Base-by-base conservation (phyloP, 306 rosid genomes). In the Corylus avellana region DNA sequence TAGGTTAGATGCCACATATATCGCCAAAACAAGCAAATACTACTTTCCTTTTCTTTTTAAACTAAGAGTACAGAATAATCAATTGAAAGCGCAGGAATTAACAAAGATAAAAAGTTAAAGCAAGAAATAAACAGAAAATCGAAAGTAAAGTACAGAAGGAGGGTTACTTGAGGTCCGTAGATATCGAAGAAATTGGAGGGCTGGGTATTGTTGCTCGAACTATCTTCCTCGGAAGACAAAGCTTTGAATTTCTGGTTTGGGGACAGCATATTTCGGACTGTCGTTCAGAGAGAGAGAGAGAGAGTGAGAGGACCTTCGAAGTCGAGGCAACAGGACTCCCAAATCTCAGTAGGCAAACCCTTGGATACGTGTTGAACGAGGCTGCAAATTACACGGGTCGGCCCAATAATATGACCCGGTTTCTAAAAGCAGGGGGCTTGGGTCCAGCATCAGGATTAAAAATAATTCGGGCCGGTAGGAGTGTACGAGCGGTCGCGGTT, bases 151-250 rank as follows among this genome's bases (percentile, higher is more conserved):
- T 35, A 13, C 51, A 57, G 53, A 42, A 1, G 5, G 59, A 18
- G 68, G 25, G 18, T 32, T 84, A 91, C 98, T 76, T 90, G 75
- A 46, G 99, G 89, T 22, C 98, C 98, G 78, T 95, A 90, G 27
- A 95, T 74, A 80, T 92, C 92, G 63, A 85, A 91, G 88, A 90
- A 92, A 47, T 77, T 68, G 81, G 75, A 59, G 67, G 70, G 46
- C 25, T 88, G 81, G 13, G 81, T 70, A 46, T 47, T 62, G 20
- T 16, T 11, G 1, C 72, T 16, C 49, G 89, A 88, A 79, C 68
- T 78, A 17, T 82, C 92, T 55, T 81, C 87, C 12, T 72, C 84
- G 29, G 68, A 17, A 81, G 37, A 58, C 20, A 78, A 56, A 83
- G 73, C 72, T 84, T 87, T 69, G 53, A 54, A 44, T 53, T 73